Base-by-base conservation (phyloP, 78 protist species). In the Speleostelium caveatum region DNA sequence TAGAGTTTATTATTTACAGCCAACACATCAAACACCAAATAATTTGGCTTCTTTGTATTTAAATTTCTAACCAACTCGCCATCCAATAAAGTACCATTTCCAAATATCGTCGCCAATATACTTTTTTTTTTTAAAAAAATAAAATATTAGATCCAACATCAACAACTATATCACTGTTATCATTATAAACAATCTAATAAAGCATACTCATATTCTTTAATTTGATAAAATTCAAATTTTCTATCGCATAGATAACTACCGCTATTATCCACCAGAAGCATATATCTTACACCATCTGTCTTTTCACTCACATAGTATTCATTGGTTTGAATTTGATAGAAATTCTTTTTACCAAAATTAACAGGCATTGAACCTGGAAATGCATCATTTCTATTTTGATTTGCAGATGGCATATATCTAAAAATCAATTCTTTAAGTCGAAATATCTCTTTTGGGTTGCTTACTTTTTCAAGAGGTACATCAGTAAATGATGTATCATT, bases 311-410 rank as follows among this genome's bases (percentile, higher is more conserved):
- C 94, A 35, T 53, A 75, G 28, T 87, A 87, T 33, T 66, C 69
- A 36, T 87, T 75, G 26, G 42, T 19, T 66, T 87, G 94, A 2
- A 87, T 63, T 21, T 74, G 24, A 6, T 14, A 4, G 56, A 87
- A 69, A 38, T 68, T 12, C 21, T 77, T 87, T 35, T 77, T 69
- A 58, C 94, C 78, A 45, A 87, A 87, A 75, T 87, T 87, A 12
- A 87, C 61, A 5, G 94, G 94, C 94, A 87, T 87, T 26, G 79
- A 32, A 30, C 94, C 94, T 24, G 94, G 94, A 36, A 87, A 87
- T 26, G 58, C 59, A 7, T 69, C 78, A 8, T 30, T 28, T 56
- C 39, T 79, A 12, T 61, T 69, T 28, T 24, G 21, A 36, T 58
- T 28, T 5, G 62, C 6, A 3, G 19, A n/a, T 21, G 90, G 90